Percentiles rank a stretch among this genome's conserved stretches.
These are phyloP conservation scores for Phytophthora ramorum DNA, from an alignment of 352 stramenopile genomes.

Conservation along the genomic window DNA sequence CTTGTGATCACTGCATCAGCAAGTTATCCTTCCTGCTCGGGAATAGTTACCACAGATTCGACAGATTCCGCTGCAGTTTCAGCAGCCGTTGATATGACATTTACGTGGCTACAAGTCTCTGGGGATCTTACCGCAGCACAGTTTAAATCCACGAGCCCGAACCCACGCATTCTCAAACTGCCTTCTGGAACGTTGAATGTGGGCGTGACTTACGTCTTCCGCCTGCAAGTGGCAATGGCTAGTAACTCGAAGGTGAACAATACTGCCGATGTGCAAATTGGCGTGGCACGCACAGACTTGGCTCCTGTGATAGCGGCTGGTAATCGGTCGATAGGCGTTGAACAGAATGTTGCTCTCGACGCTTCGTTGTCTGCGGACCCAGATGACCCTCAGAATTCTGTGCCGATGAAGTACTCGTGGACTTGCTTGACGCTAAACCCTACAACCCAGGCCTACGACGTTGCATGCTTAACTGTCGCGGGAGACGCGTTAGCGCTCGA, in stretches of 20 bases:
- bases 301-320: slow-evolving; percentile 46
- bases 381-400: slow-evolving; percentile 44
- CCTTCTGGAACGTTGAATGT: slow-evolving; percentile 57
- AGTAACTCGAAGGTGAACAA: slow-evolving; percentile 58
- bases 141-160: slow-evolving; percentile 60
- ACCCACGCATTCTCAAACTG: slow-evolving; percentile 61
- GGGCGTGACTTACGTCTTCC: slow-evolving; percentile 64
- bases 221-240: slow-evolving; percentile 59
- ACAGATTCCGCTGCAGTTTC: slow-evolving; percentile 15
- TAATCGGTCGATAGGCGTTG: slow-evolving; percentile 57
- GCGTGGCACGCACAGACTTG: slow-evolving; percentile 49
- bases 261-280: slow-evolving; percentile 52
- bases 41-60: slow-evolving; percentile 17
- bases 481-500: slow-evolving; percentile 31
- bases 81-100: slow-evolving; percentile 54
- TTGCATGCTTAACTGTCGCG: slow-evolving; percentile 34
- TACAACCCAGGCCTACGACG: slow-evolving; percentile 40
- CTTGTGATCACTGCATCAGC: slow-evolving; percentile 54
- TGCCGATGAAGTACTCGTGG: slow-evolving; percentile 55
- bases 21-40: slow-evolving; percentile 52
- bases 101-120: slow-evolving; percentile 57
- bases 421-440: slow-evolving; percentile 39
- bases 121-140: slow-evolving; percentile 47
- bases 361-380: slow-evolving; percentile 60
- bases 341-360: slow-evolving; percentile 59